Conservation (phyloP, 305 asterid genomes). For the Fraxinus greggii region DNA sequence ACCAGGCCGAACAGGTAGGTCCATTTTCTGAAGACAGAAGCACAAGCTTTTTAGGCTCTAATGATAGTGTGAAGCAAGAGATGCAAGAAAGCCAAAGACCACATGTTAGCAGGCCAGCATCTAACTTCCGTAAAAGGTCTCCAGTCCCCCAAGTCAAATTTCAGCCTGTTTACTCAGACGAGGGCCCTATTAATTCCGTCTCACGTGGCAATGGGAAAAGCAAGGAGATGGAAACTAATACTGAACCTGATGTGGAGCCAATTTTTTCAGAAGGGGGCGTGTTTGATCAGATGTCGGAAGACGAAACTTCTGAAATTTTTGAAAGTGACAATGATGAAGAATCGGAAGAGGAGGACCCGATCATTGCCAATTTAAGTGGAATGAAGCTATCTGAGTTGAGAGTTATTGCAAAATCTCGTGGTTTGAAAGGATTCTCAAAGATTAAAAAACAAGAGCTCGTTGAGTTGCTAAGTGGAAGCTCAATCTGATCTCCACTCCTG, state of each 20-base stretch:
- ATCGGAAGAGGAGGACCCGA: constrained; percentile 25
- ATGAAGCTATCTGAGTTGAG: constrained; percentile 72
- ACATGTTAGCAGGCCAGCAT: constrained; percentile 56
- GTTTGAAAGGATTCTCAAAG: constrained; percentile 78
- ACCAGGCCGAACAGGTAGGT: constrained; percentile 44
- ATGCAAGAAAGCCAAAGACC: constrained; percentile 40
- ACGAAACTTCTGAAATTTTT: constrained; percentile 39
- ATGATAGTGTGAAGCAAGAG: constrained; percentile 33
- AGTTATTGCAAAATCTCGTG: constrained; percentile 73
- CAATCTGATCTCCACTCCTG: constrained; percentile 19
- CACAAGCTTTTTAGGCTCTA: constrained; percentile 28
- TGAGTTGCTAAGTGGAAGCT: constrained; percentile 39
- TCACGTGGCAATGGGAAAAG: constrained; percentile 25
- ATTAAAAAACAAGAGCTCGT: constrained; percentile 66
- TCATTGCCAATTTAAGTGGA: constrained; percentile 33
- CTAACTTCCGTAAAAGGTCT: constrained; percentile 69
- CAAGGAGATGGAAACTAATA: constrained; percentile 34
- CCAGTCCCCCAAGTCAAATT: constrained; percentile 62
- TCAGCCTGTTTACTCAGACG: constrained; percentile 43
- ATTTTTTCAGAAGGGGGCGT: constrained; percentile 30
- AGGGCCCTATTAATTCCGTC: constrained; percentile 27
- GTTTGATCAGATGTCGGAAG: constrained; percentile 38
- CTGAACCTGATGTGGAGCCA: constrained; percentile 34
- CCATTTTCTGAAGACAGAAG: constrained; percentile 40
- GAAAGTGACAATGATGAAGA: constrained; percentile 36